A percentile compares a stretch with the other conserved stretches of the same genome.
Evolutionary conservation across 495 filamentous ascomycete species (phyloP).

Genomic region (Daldinia loculata): DNA sequence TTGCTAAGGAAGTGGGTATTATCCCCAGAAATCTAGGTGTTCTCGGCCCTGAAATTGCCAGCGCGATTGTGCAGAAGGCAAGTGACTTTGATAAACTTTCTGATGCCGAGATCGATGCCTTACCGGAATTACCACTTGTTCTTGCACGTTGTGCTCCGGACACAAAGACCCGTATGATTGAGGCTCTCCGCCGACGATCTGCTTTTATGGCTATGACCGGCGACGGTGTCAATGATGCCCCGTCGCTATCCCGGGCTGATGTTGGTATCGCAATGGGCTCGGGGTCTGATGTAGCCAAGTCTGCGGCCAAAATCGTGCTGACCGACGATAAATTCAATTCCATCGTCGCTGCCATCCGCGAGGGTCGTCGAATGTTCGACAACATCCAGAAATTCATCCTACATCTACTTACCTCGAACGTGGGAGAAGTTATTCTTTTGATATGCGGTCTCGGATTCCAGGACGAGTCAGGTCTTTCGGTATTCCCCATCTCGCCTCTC

Average conservation of each 20-base stretch:
- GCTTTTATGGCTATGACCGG: slow-evolving; percentile 71
- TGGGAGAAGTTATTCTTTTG: slow-evolving; percentile 76
- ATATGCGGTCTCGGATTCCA: slow-evolving; percentile 78
- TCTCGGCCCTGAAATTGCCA: slow-evolving; percentile 62
- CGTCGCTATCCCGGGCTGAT: slow-evolving; percentile 78
- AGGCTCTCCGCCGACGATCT: slow-evolving; percentile 69
- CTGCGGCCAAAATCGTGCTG: slow-evolving; percentile 84
- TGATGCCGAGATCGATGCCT: slow-evolving; percentile 65
- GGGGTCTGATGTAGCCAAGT: slow-evolving; percentile 91
- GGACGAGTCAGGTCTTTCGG: slow-evolving; percentile 67
- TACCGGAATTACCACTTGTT: slow-evolving; percentile 68
- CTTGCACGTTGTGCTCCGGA: slow-evolving; percentile 72
- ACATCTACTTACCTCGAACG: slow-evolving; percentile 76
- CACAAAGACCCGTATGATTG: slow-evolving; percentile 75
- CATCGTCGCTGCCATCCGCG: slow-evolving; percentile 77
- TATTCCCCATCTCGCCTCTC: slow-evolving; percentile 78
- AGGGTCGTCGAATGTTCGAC: slow-evolving; percentile 77
- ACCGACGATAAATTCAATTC: slow-evolving; percentile 90
- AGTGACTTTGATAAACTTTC: slow-evolving; percentile 69
- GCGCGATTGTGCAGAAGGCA: slow-evolving; percentile 68
- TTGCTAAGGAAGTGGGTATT: slow-evolving; percentile 80
- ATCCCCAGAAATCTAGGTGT: slow-evolving; percentile 65
- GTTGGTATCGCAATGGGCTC: slow-evolving; percentile 89
- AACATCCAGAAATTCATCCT: slow-evolving; percentile 87
- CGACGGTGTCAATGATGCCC: slow-evolving; percentile 88